Evolutionary conservation across 2,329 filamentous ascomycete species (phyloP).

Genomic region (Diaporthe australafricana): DNA sequence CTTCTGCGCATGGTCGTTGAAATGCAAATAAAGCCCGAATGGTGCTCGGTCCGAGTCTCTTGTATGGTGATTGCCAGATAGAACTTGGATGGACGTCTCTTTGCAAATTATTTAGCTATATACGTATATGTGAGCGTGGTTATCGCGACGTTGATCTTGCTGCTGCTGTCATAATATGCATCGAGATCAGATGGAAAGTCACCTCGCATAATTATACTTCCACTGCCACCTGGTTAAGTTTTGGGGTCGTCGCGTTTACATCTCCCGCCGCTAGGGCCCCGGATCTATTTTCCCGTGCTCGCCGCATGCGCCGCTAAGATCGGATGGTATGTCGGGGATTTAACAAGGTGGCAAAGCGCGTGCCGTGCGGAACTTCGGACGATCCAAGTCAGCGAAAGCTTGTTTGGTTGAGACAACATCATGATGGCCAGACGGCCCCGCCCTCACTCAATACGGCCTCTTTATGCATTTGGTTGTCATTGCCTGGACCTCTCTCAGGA

Average conservation of each 20-base stretch:
- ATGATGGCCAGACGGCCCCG: background rate
- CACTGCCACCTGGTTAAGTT: background rate
- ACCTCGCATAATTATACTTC: background rate
- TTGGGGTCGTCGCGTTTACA: background rate
- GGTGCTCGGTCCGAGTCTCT: no score
- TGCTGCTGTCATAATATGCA: background rate
- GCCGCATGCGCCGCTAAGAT: background rate
- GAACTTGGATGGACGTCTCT: no score
- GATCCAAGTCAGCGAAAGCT: background rate
- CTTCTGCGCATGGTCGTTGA: no score
- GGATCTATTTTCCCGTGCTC: slow-evolving; percentile 10
- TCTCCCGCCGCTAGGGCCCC: background rate
- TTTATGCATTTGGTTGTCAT: background rate
- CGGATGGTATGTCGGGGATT: slow-evolving; percentile 4
- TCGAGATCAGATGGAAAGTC: background rate
- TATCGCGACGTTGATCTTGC: no score
- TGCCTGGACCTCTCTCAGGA: background rate
- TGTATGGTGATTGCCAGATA: no score
- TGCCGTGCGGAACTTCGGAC: background rate
- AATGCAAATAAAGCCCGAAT: no score
- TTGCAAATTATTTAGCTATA: background rate
- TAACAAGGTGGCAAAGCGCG: background rate
- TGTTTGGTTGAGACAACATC: background rate
- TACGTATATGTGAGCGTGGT: background rate
- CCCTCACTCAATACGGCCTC: background rate